Evolutionary conservation across 108 stramenopile species (phyloP).

Genomic region (Nitzschia putrida): DNA sequence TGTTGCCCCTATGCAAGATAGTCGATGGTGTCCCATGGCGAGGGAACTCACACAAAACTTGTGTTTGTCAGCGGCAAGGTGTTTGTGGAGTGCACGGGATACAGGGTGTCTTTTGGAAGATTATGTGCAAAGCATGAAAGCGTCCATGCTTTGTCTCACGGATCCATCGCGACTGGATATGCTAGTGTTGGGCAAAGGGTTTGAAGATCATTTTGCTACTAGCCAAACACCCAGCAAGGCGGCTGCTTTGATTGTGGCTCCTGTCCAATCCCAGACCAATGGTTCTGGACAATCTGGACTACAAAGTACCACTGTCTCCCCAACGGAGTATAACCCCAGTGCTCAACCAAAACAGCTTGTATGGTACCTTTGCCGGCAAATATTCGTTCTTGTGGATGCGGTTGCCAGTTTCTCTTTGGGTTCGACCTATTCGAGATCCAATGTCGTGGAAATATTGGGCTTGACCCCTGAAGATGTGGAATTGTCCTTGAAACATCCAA

Average conservation of each 20-base stretch:
- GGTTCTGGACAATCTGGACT: not conserved
- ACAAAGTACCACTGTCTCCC: too few relatives aligned
- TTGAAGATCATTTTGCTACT: constrained; percentile 7
- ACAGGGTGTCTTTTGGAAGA: too few relatives aligned
- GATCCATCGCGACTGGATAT: not conserved
- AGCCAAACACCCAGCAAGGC: not conserved
- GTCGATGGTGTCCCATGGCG: constrained; percentile 47
- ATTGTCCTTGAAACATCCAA: too few relatives aligned
- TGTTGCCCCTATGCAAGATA: constrained; percentile 31
- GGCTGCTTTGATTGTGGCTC: not conserved
- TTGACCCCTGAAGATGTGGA: not conserved
- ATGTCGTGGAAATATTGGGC: not conserved
- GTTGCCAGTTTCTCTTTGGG: not conserved
- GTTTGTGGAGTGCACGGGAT: constrained; percentile 10
- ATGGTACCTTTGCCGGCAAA: constrained; percentile 7
- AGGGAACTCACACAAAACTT: constrained; percentile 24
- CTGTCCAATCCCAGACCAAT: not conserved
- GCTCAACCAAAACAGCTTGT: too few relatives aligned
- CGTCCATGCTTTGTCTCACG: not conserved
- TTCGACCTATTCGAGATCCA: not conserved
- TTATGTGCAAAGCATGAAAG: too few relatives aligned
- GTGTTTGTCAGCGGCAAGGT: constrained; percentile 13
- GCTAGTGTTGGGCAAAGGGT: not conserved
- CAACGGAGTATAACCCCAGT: too few relatives aligned
- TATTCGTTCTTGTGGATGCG: not conserved